Evolutionary conservation across 257 asterid genomes (phyloP), one percentile per base, ranked within the genome.

Genomic region (Eucommia ulmoides): DNA sequence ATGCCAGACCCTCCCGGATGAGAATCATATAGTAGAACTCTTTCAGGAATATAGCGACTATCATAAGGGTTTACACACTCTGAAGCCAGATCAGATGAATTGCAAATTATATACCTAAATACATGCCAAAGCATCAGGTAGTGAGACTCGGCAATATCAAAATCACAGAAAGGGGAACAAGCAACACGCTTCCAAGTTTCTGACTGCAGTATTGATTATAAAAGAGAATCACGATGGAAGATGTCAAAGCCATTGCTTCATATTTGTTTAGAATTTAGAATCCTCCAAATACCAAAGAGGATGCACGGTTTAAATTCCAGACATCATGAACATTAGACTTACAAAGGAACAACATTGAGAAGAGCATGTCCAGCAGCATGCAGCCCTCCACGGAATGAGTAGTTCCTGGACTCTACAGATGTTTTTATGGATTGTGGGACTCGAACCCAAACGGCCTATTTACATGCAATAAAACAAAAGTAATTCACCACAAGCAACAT

Each of bases 321-420:
- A 51, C 54, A 50, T n/a, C 20, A 44, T 44, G 23, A 51, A 55
- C 22, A 54, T 23, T 25, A 22, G 66, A 76, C 97, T 76, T 66
- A 89, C 98, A 89, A 41, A 12, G 96, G 98, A 58, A 82, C 77
- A 18, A 81, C 88, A 64, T 89, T 76, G 46, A 80, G 92, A 73
- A 89, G 79, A 64, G 96, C 94, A 49, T 85, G 96, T 44, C 96
- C 80, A 55, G 96, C 93, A 67, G 98, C 96, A 70, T 85, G 98
- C 64, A 89, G 70, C 33, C 98, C 98, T 65, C 79, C 93, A 55
- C 79, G 88, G 60, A 83, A 80, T 58, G 84, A 82, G 67, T 65
- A 77, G 44, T 25, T 33, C 23, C 61, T 66, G 57, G 54, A 41
- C 65, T 80, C 93, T 46, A 85, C 80, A 24, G 73, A 73, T 65